Conservation (phyloP, 306 rosid species). For the Sechiopsis laciniata region DNA sequence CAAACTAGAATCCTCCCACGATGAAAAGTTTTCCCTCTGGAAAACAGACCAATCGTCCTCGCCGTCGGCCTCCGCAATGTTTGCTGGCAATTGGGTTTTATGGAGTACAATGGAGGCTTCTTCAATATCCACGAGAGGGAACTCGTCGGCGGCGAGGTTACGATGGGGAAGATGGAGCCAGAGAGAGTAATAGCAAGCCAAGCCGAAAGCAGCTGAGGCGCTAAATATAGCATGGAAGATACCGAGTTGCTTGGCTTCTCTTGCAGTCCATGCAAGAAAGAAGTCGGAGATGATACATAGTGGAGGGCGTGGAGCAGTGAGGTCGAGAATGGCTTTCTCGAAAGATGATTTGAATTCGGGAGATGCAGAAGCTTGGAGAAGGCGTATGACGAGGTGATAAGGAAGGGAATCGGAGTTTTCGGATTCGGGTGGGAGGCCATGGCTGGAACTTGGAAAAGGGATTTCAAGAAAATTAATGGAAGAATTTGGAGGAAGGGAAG, state of each 20-base stretch:
- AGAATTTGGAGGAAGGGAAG: conserved; percentile 35
- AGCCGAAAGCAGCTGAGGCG: conserved; percentile 42
- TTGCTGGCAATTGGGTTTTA: conserved; percentile 40
- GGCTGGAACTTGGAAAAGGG: conserved; percentile 41
- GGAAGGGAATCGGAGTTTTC: conserved; percentile 62
- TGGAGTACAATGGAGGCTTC: conserved; percentile 42
- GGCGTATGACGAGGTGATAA: conserved; percentile 47
- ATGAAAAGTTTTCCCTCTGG: conserved; percentile 29
- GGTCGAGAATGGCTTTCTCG: background rate
- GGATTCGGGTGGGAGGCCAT: conserved; percentile 48
- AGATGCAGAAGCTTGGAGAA: conserved; percentile 40
- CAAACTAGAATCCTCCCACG: conserved; percentile 49
- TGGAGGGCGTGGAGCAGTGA: conserved; percentile 12
- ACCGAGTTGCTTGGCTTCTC: conserved; percentile 42
- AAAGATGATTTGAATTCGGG: conserved; percentile 34
- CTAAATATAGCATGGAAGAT: conserved; percentile 47
- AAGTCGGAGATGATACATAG: conserved; percentile 49
- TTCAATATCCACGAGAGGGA: conserved; percentile 47
- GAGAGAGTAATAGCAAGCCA: conserved; percentile 60
- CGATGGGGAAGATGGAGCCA: conserved; percentile 68
- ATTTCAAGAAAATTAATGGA: conserved; percentile 39
- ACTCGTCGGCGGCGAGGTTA: conserved; percentile 17
- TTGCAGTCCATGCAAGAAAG: conserved; percentile 65
- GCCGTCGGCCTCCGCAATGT: conserved; percentile 48
- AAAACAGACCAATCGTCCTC: conserved; percentile 49